Evolutionary conservation across 768 basidiomycete species (phyloP).

Genomic region (Leucosporidium creatinivorum): DNA sequence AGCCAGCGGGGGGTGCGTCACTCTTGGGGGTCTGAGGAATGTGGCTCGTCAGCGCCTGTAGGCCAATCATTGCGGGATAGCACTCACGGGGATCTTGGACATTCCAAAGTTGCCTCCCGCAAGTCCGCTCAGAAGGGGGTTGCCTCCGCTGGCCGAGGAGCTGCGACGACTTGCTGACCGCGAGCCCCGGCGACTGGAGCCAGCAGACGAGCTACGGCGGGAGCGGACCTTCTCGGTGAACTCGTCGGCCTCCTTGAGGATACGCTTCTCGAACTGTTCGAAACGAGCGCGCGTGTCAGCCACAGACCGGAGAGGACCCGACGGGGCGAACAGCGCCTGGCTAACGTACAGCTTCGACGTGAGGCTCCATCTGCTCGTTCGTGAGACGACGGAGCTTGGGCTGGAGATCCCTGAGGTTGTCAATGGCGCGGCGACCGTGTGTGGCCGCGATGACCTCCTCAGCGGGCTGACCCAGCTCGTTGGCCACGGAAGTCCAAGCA

Average conservation of each 20-base stretch:
- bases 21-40: conserved; percentile 16
- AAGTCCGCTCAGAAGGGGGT: conserved; percentile 28
- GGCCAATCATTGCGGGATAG: no score
- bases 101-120: conserved; percentile 31
- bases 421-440: conserved; percentile 70
- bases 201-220: conserved; percentile 42
- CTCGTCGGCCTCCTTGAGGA: conserved; percentile 61
- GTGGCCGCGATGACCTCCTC: conserved; percentile 62
- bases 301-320: not conserved
- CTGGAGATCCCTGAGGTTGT: conserved; percentile 54
- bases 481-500: conserved; percentile 66
- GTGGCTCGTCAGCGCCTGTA: not conserved
- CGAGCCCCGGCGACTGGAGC: conserved; percentile 25
- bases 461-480: conserved; percentile 62
- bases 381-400: conserved; percentile 36
- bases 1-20: not conserved
- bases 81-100: conserved; percentile 19
- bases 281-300: conserved; percentile 33
- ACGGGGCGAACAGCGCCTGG: not conserved
- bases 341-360: conserved; percentile 34
- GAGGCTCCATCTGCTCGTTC: conserved; percentile 35
- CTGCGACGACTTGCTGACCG: conserved; percentile 19
- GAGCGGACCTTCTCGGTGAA: conserved; percentile 50
- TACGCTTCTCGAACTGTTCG: conserved; percentile 53
- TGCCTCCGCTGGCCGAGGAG: conserved; percentile 15